These are phyloP conservation scores for Taphrina betulina DNA, from an alignment of 1,139 yeast species.

Conservation along the genomic window DNA sequence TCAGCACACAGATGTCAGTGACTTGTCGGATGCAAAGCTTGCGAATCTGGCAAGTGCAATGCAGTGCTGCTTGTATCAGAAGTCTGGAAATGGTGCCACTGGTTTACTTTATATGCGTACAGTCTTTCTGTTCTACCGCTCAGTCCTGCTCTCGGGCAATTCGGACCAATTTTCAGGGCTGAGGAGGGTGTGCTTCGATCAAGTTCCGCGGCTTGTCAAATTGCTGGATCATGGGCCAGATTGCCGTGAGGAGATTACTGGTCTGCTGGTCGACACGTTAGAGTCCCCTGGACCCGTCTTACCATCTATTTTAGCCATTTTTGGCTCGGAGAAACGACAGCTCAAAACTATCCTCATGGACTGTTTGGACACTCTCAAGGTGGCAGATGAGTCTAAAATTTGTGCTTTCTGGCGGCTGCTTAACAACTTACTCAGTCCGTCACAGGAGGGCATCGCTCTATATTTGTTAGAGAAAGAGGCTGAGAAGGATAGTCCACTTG, in stretches of 20 bases:
- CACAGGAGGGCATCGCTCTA: slow-evolving; percentile 50
- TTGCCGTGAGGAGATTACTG: not conserved
- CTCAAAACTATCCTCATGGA: no score
- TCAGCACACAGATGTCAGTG: no score
- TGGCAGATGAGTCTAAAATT: slow-evolving; percentile 75
- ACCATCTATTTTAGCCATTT: slow-evolving; percentile 59
- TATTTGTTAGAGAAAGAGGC: slow-evolving; percentile 40
- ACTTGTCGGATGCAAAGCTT: not conserved
- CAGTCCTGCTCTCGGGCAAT: no score
- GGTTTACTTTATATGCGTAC: no score
- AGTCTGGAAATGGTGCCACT: no score
- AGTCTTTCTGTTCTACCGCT: no score
- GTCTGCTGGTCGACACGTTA: not conserved
- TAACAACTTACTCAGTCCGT: slow-evolving; percentile 71
- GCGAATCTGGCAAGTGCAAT: not conserved
- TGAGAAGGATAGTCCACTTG: slow-evolving; percentile 46
- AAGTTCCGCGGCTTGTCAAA: not conserved
- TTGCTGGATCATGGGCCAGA: not conserved
- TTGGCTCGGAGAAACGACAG: slow-evolving; percentile 61
- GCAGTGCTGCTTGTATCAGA: no score
- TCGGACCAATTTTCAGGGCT: not conserved
- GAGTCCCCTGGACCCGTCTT: slow-evolving; percentile 37
- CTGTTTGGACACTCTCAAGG: no score
- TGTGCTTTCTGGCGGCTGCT: slow-evolving; percentile 79
- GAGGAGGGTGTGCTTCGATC: not conserved